Evolutionary conservation across 805 yeast genomes (phyloP).

Genomic region (Yarrowia porcina): DNA sequence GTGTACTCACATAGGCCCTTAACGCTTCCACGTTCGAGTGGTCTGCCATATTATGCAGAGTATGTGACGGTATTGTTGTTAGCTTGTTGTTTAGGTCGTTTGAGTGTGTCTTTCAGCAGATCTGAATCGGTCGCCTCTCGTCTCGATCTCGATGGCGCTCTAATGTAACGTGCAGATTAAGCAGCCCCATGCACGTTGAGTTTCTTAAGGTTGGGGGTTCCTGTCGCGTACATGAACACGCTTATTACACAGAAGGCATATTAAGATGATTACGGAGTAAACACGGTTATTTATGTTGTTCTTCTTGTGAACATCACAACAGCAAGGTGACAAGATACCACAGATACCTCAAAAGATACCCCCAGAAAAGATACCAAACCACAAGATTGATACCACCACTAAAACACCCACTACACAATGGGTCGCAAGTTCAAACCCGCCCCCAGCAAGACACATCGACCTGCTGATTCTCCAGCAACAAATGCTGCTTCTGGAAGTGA

Average conservation of each 20-base stretch:
- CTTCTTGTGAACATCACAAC: too few species aligned
- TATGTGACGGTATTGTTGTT: neutral
- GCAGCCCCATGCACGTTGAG: slow-evolving; percentile 1
- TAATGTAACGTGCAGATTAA: neutral
- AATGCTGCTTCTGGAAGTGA: slow-evolving; percentile 18
- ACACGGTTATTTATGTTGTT: too few species aligned
- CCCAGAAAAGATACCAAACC: neutral
- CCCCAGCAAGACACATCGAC: neutral
- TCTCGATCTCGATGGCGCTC: too few species aligned
- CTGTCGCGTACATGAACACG: too few species aligned
- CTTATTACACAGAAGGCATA: too few species aligned
- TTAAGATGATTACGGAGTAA: too few species aligned
- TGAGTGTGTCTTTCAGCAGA: too few species aligned
- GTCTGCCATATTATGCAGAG: neutral
- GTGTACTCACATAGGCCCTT: neutral
- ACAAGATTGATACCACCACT: neutral
- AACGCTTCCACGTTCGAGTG: neutral
- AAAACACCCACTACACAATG: neutral
- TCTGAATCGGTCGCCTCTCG: too few species aligned
- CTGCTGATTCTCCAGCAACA: slow-evolving; percentile 14
- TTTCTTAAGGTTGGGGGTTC: too few species aligned
- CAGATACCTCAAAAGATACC: too few species aligned
- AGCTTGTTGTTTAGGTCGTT: too few species aligned
- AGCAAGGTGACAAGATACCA: too few species aligned
- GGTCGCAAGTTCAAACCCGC: neutral